Conservation (phyloP, 441 rosid genomes). For the Lagerstroemia fauriei region DNA sequence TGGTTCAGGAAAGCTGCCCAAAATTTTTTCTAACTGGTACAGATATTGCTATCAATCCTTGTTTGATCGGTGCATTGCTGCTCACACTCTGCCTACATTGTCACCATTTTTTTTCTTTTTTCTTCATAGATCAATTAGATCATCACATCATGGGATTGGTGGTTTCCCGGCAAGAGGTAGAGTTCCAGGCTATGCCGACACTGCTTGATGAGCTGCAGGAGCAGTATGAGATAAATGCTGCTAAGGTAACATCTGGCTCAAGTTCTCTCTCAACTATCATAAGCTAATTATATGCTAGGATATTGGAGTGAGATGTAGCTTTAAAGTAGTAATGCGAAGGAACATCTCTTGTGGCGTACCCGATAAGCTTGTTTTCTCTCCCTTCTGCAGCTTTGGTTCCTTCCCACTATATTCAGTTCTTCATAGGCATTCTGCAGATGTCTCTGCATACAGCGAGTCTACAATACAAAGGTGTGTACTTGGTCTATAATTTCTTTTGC, state of each 20-base stretch:
- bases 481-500: too few relatives aligned
- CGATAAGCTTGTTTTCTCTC: conserved; percentile 1
- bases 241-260: conserved; percentile 50
- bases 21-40: conserved; percentile 73
- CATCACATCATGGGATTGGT: conserved; percentile 65
- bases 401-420: conserved; percentile 80
- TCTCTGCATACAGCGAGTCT: conserved; percentile 50
- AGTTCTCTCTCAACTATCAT: background rate
- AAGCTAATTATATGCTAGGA: background rate
- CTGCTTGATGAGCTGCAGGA: conserved; percentile 84
- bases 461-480: conserved; percentile 64
- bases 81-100: conserved; percentile 1
- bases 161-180: conserved; percentile 84
- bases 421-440: conserved; percentile 46
- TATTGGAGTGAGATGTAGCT: background rate
- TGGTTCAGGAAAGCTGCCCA: conserved; percentile 65
- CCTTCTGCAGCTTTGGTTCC: conserved; percentile 91
- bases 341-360: background rate
- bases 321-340: background rate
- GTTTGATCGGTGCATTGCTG: background rate
- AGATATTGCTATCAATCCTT: conserved; percentile 10
- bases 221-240: conserved; percentile 77
- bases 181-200: conserved; percentile 78
- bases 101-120: conserved; percentile 18
- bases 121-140: conserved; percentile 60